Conservation (phyloP, 2,329 filamentous ascomycete genomes). For the Alternaria postmessia region DNA sequence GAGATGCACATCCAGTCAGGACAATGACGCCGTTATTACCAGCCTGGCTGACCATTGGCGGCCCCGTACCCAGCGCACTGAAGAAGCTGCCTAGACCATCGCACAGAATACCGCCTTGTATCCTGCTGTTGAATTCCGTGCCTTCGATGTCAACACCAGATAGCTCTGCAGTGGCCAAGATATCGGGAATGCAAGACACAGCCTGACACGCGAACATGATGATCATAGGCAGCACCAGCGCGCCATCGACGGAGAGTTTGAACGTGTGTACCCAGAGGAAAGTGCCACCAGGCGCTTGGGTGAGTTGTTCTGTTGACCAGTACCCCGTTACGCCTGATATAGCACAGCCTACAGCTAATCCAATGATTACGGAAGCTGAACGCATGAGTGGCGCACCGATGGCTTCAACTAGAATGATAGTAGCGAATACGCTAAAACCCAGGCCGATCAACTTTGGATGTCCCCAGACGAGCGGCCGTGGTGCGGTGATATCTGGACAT, state of each 20-base stretch:
- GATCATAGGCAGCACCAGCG: conserved; percentile 35
- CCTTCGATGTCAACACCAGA: conserved; percentile 39
- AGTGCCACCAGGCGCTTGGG: conserved; percentile 29
- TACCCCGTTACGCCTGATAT: conserved; percentile 40
- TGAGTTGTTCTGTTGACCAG: conserved; percentile 32
- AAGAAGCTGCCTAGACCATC: conserved; percentile 40
- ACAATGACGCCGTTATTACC: conserved; percentile 44
- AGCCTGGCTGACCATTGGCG: conserved; percentile 41
- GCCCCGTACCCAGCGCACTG: conserved; percentile 36
- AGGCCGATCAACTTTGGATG: conserved; percentile 39
- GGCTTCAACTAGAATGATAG: conserved; percentile 37
- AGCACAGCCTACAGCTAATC: conserved; percentile 37
- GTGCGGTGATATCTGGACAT: conserved; percentile 30
- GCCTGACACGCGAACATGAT: conserved; percentile 44
- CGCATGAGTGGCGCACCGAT: conserved; percentile 41
- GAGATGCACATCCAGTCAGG: conserved; percentile 36
- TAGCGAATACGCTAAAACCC: conserved; percentile 26
- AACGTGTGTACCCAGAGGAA: conserved; percentile 42
- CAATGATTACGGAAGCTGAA: conserved; percentile 38
- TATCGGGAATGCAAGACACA: conserved; percentile 50
- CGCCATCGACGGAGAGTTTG: conserved; percentile 39
- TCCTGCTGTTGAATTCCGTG: conserved; percentile 35
- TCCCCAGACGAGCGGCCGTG: conserved; percentile 44
- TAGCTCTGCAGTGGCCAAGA: conserved; percentile 39
- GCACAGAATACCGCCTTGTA: conserved; percentile 40